phyloP scores from a whole-genome alignment of 805 yeast genomes.

The Hanseniaspora nectarophila region DNA sequence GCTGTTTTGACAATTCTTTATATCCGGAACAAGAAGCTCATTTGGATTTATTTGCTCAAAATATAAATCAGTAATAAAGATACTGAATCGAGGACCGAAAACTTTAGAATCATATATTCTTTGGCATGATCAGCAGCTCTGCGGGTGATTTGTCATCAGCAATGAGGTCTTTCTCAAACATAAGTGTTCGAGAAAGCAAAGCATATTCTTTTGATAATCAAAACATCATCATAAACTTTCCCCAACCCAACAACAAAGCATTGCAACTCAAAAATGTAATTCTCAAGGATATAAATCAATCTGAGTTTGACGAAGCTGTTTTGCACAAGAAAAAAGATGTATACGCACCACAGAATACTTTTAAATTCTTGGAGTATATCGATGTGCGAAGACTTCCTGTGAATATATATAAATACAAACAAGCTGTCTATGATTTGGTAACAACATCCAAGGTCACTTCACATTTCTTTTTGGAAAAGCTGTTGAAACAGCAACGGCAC shows the following conservation, averaged over 20 bases:
- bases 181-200: background rate
- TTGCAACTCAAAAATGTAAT: conserved; percentile 7
- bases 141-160: background rate
- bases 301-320: background rate
- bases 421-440: background rate
- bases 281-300: background rate
- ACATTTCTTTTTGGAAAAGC: conserved; percentile 14
- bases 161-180: background rate
- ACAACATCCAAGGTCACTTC: conserved; percentile 13
- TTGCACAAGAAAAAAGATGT: background rate
- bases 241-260: background rate
- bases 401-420: background rate
- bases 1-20: too few species aligned
- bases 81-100: too few species aligned
- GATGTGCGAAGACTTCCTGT: conserved; percentile 13
- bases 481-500: conserved; percentile 8
- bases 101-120: background rate
- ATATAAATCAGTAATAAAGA: too few species aligned
- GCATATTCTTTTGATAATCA: background rate
- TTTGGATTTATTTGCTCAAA: too few species aligned
- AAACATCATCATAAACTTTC: conserved; percentile 3
- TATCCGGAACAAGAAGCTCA: too few species aligned
- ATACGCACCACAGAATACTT: background rate
- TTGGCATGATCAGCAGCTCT: background rate
- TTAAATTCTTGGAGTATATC: conserved; percentile 13